Evolutionary conservation across 2,329 filamentous ascomycete species (phyloP).

Genomic region (Trichoderma koningii): DNA sequence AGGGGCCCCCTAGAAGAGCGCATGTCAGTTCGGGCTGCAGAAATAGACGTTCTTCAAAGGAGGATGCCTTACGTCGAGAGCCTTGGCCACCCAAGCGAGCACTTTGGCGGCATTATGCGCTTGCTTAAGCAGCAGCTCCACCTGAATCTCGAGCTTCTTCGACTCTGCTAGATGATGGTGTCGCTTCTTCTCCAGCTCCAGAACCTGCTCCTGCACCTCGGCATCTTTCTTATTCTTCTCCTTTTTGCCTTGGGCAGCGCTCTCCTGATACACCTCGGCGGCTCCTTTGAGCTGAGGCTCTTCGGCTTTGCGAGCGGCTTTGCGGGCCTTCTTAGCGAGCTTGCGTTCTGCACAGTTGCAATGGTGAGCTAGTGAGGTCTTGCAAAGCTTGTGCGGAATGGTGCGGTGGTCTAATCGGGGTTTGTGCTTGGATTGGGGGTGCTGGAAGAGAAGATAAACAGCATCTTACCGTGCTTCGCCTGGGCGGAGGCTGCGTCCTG

Average conservation of each 20-base stretch:
- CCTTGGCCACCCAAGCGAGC: conserved; percentile 33
- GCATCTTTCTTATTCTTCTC: background rate
- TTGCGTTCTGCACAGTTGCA: background rate
- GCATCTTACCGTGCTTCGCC: conserved; percentile 5
- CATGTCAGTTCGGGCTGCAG: background rate
- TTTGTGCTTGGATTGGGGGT: too few relatives aligned
- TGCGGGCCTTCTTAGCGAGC: conserved; percentile 40
- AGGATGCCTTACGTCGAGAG: conserved; percentile 5
- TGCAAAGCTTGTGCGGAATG: background rate
- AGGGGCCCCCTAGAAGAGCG: background rate
- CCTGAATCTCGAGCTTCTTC: conserved; percentile 46
- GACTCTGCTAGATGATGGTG: conserved; percentile 42
- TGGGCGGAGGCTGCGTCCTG: background rate
- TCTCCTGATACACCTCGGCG: conserved; percentile 18
- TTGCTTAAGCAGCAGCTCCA: conserved; percentile 44
- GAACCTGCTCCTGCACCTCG: background rate
- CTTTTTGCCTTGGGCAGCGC: background rate
- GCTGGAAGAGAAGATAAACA: background rate
- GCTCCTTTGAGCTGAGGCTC: conserved; percentile 32
- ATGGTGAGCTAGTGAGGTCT: background rate
- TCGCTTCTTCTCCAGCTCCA: conserved; percentile 44
- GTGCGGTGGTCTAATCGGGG: too few relatives aligned
- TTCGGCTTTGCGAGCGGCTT: conserved; percentile 35
- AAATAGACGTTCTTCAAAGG: background rate
- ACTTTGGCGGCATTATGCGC: conserved; percentile 41